A percentile compares a stretch with the other conserved stretches of the same genome.
Evolutionary conservation across 2,329 filamentous ascomycete species (phyloP).

Genomic region (Apiospora malaysiana): DNA sequence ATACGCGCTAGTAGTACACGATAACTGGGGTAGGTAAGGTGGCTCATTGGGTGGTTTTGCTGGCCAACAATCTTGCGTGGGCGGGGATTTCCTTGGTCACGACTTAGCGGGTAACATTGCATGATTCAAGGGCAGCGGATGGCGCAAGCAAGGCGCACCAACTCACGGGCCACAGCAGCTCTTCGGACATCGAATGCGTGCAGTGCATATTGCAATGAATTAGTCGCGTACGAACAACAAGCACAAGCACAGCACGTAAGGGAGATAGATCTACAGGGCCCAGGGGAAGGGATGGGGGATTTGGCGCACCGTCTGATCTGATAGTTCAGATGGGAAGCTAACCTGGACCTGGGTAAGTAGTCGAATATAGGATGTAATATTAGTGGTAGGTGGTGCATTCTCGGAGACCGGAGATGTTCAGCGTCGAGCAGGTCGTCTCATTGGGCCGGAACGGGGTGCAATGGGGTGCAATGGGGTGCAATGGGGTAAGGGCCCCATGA

Average conservation of each 20-base stretch:
- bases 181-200: background rate
- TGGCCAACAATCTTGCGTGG: background rate
- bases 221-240: background rate
- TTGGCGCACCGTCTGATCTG: background rate
- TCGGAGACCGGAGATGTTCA: slow-evolving; percentile 1
- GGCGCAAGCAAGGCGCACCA: background rate
- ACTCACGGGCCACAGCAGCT: background rate
- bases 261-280: too few species aligned
- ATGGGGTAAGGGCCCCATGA: too few species aligned
- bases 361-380: too few species aligned
- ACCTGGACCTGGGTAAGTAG: too few species aligned
- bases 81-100: background rate
- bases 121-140: background rate
- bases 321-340: background rate
- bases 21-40: background rate
- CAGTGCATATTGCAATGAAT: background rate
- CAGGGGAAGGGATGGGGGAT: background rate
- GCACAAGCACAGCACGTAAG: too few species aligned
- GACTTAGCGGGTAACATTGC: background rate
- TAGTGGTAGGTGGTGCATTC: background rate
- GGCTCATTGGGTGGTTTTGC: background rate
- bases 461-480: too few species aligned
- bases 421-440: background rate
- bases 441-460: background rate
- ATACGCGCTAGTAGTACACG: background rate